Evolutionary conservation across 2,329 filamentous ascomycete species (phyloP).

Genomic region (Lachnellula occidentalis): DNA sequence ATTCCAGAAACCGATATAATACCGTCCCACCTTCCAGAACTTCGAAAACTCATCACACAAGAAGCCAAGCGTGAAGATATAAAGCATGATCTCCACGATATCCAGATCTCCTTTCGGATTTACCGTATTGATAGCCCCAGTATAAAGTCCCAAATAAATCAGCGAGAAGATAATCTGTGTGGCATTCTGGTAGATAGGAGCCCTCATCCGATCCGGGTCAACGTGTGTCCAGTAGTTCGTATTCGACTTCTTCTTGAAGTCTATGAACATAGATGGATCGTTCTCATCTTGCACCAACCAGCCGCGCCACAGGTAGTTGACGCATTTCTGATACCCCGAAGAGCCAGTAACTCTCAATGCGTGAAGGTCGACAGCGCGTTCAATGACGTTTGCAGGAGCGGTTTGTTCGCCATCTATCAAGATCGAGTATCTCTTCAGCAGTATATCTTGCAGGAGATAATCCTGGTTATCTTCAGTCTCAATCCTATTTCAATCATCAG

Average conservation of each 20-base stretch:
- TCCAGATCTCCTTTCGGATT: constrained; percentile 82
- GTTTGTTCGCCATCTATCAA: constrained; percentile 67
- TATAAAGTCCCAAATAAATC: constrained; percentile 79
- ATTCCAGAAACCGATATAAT: constrained; percentile 95
- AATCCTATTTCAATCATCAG: constrained; percentile 49
- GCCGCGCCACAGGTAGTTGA: constrained; percentile 86
- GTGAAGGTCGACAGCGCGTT: constrained; percentile 90
- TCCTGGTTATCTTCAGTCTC: constrained; percentile 74
- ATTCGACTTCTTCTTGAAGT: constrained; percentile 78
- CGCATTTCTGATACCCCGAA: constrained; percentile 88
- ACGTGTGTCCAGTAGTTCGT: constrained; percentile 74
- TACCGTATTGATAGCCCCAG: constrained; percentile 87
- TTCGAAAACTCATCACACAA: constrained; percentile 83
- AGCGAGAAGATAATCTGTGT: constrained; percentile 82
- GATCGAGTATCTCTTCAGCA: constrained; percentile 86
- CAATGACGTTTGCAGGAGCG: constrained; percentile 77
- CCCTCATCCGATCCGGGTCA: constrained; percentile 90
- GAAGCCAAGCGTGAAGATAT: constrained; percentile 87
- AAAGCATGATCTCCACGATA: constrained; percentile 74
- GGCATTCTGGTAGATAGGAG: constrained; percentile 86
- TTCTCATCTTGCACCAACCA: constrained; percentile 96
- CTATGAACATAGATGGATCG: constrained; percentile 82
- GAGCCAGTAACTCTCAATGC: constrained; percentile 83
- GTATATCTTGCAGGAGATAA: constrained; percentile 73
- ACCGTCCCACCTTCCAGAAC: constrained; percentile 87